A percentile compares a stretch with the other conserved stretches of the same genome.
These are phyloP conservation scores for Sarocladium strictum DNA, from an alignment of 2,329 filamentous ascomycete species.

Conservation along the genomic window DNA sequence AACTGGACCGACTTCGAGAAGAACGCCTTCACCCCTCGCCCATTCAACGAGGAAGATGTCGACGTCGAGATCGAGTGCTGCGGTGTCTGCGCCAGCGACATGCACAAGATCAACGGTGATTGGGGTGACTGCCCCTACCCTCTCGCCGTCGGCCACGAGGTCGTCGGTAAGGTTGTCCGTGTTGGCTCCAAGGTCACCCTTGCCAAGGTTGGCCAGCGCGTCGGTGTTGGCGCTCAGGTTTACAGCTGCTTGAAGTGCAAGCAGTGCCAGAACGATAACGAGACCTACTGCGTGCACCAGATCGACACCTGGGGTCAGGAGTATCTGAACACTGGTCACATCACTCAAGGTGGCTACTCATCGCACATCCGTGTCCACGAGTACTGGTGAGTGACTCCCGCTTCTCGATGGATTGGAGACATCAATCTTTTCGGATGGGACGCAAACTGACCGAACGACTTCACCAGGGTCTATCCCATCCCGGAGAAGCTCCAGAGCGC, in stretches of 20 bases:
- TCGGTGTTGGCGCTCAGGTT: slow-evolving; percentile 53
- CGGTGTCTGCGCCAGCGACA: slow-evolving; percentile 67
- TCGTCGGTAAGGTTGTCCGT: slow-evolving; percentile 62
- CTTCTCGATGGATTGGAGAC: neutral
- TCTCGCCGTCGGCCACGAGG: slow-evolving; percentile 66
- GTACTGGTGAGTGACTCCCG: slow-evolving; percentile 32
- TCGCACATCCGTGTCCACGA: slow-evolving; percentile 29
- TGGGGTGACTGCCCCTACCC: slow-evolving; percentile 60
- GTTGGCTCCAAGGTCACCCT: slow-evolving; percentile 48
- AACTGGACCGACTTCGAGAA: slow-evolving; percentile 59
- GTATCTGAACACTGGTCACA: slow-evolving; percentile 44
- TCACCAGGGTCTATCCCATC: slow-evolving; percentile 61
- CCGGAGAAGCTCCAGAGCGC: slow-evolving; percentile 61
- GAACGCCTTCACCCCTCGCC: slow-evolving; percentile 75
- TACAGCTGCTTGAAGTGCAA: slow-evolving; percentile 42
- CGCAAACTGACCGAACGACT: too few relatives aligned
- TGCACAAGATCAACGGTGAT: slow-evolving; percentile 64
- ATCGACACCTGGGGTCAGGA: slow-evolving; percentile 44
- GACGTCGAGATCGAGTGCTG: slow-evolving; percentile 83
- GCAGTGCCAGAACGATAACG: slow-evolving; percentile 33
- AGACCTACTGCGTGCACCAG: slow-evolving; percentile 32
- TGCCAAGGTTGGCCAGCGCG: slow-evolving; percentile 51
- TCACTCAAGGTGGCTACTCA: slow-evolving; percentile 53
- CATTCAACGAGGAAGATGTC: slow-evolving; percentile 80
- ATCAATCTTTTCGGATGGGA: too few relatives aligned